A percentile compares a stretch with the other conserved stretches of the same genome.
These are phyloP conservation scores for Torulaspora pretoriensis DNA, from an alignment of 1,139 yeast genomes.

Conservation along the genomic window DNA sequence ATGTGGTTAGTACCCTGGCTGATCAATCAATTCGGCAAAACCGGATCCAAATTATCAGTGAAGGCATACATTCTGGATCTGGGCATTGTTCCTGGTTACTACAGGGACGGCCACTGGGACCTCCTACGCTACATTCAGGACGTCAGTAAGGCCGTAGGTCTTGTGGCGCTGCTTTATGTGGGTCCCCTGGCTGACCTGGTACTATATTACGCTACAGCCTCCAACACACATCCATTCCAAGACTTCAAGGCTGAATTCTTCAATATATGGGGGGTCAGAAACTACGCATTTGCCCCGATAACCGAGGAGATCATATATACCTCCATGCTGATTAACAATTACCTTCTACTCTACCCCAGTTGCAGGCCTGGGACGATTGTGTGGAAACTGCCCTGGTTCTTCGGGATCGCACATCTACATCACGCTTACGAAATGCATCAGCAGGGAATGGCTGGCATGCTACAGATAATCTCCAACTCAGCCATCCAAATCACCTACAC, in stretches of 20 bases:
- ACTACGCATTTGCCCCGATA: conserved; percentile 73
- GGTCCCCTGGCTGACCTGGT: conserved; percentile 53
- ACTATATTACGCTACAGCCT: conserved; percentile 34
- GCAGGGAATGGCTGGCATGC: conserved; percentile 30
- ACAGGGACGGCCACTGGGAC: conserved; percentile 17
- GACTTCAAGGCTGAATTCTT: conserved; percentile 33
- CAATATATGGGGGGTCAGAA: conserved; percentile 54
- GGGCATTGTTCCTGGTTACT: conserved; percentile 35
- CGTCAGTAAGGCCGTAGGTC: conserved; percentile 30
- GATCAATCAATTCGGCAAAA: conserved; percentile 13
- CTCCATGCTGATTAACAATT: conserved; percentile 46
- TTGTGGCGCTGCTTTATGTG: conserved; percentile 46
- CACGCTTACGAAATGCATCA: conserved; percentile 61
- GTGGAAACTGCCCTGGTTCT: conserved; percentile 59
- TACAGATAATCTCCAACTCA: conserved; percentile 42
- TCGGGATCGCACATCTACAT: conserved; percentile 90
- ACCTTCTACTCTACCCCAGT: conserved; percentile 39
- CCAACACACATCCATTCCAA: conserved; percentile 18
- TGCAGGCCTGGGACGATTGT: conserved; percentile 35
- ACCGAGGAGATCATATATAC: conserved; percentile 86
- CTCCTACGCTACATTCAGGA: conserved; percentile 26
- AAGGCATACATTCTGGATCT: conserved; percentile 20
- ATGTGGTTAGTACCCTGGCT: conserved; percentile 34
- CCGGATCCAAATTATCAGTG: conserved; percentile 9
- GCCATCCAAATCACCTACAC: conserved; percentile 69